Evolutionary conservation across 495 filamentous ascomycete genomes (phyloP), one percentile per base, ranked within the genome.

Genomic region (Hyaloscypha bicolor): DNA sequence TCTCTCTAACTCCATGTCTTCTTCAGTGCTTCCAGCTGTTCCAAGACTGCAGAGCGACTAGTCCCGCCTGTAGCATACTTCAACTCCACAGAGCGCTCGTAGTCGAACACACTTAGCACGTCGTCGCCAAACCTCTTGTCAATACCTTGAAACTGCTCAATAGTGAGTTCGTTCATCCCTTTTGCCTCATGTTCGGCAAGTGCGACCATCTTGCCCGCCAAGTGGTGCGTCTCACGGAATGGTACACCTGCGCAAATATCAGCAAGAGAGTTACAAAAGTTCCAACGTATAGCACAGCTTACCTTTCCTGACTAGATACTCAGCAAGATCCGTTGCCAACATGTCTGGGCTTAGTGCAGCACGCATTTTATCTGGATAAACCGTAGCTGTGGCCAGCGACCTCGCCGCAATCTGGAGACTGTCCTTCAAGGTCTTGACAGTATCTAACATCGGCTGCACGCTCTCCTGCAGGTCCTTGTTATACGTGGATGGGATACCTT

Each of bases 401-500:
- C 77, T 71, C 9, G 76, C 72, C 0, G 92, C 91, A 72, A 98
- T 97, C 73, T 90, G 89, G 68, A 96, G 85, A 76, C 90, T 93
- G 82, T 96, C 91, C 60, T 83, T 83, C 61, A 96, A 86, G n/a
- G 94, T 97, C 82, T 93, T 93, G 77, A 96, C 86, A 74, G 89
- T 87, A 79, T 97, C 92, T 33, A 98, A 85, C 76, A 98, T 85
- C 53, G 91, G 90, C 82, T 96, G 91, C 68, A 93, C 87, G 63
- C 87, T 90, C 80, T 98, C 94, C 78, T 97, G 94, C 19, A 97
- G 81, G 73, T 97, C 93, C 81, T 97, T 98, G 82, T 97, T 96
- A 83, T 97, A 97, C 6, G 93, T 96, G 30, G 87, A 91, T 2
- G 94, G 93, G 25, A 97, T 83, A 39, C 91, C 91, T 82, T 98